phyloP scores from a whole-genome alignment of 2,329 filamentous ascomycete genomes.

The Thielaviopsis musarum region DNA sequence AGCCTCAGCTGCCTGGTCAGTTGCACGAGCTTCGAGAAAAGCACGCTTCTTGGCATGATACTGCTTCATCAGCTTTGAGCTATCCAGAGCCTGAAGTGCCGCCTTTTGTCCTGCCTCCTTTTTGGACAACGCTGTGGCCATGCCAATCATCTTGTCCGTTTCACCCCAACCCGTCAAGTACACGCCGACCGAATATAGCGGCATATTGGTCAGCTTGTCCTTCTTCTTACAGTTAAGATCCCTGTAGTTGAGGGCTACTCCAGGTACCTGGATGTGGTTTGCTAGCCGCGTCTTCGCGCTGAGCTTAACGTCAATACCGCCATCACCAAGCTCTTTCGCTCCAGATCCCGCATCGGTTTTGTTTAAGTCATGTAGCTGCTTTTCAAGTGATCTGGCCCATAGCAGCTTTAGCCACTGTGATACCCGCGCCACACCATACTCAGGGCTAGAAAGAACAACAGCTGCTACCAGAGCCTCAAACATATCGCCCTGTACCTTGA shows the following conservation, averaged over 20 bases:
- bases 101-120: conserved; percentile 53
- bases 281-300: conserved; percentile 35
- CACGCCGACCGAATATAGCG: conserved; percentile 44
- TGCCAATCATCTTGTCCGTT: conserved; percentile 41
- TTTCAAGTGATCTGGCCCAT: conserved; percentile 49
- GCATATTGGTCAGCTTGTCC: conserved; percentile 35
- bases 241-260: conserved; percentile 43
- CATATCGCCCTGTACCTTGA: conserved; percentile 68
- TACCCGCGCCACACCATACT: conserved; percentile 41
- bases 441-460: conserved; percentile 49
- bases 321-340: conserved; percentile 20
- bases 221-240: conserved; percentile 35
- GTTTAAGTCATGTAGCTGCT: conserved; percentile 28
- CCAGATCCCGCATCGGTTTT: background rate
- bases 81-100: conserved; percentile 43
- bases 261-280: conserved; percentile 35
- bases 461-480: conserved; percentile 86
- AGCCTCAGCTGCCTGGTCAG: background rate
- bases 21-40: conserved; percentile 20
- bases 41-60: conserved; percentile 32
- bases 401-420: conserved; percentile 57
- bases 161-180: conserved; percentile 56
- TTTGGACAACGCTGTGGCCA: conserved; percentile 48
- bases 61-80: conserved; percentile 44
- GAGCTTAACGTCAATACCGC: conserved; percentile 10